A percentile compares a stretch with the other conserved stretches of the same genome.
Conservation (phyloP, 495 filamentous ascomycete species). For the Pyronema omphalodes region DNA sequence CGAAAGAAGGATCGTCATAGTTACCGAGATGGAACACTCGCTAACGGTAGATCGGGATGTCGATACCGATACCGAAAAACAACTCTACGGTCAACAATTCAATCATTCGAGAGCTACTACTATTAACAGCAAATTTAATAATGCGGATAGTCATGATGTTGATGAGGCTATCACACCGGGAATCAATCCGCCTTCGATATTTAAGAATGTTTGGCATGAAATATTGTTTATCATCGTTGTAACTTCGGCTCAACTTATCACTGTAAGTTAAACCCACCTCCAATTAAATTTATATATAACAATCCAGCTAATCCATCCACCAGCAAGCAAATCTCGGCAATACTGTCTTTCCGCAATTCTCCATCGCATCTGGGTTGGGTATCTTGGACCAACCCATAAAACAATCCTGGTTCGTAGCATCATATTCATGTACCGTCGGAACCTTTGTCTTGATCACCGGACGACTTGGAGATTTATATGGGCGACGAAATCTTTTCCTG, state of each 20-base stretch:
- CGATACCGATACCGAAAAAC: too few relatives aligned
- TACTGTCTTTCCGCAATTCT: conserved; percentile 12
- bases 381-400: conserved; percentile 3
- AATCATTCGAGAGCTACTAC: too few relatives aligned
- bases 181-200: conserved; percentile 1
- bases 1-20: too few relatives aligned
- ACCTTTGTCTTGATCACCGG: conserved; percentile 47
- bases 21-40: too few relatives aligned
- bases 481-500: conserved; percentile 43
- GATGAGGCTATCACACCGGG: too few relatives aligned
- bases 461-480: conserved; percentile 45
- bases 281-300: not conserved
- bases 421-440: conserved; percentile 34
- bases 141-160: too few relatives aligned
- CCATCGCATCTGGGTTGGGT: conserved; percentile 13
- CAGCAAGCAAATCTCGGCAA: conserved; percentile 21
- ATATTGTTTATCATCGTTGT: conserved; percentile 17
- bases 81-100: too few relatives aligned
- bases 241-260: conserved; percentile 19
- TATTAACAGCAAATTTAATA: too few relatives aligned
- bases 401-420: conserved; percentile 28
- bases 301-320: not conserved
- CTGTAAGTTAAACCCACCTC: conserved; percentile 6
- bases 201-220: conserved; percentile 15
- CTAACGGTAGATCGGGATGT: too few relatives aligned